Evolutionary conservation across 2,329 filamentous ascomycete genomes (phyloP), one percentile per base, ranked within the genome.

Genomic region (Ophiostoma tasmaniense): DNA sequence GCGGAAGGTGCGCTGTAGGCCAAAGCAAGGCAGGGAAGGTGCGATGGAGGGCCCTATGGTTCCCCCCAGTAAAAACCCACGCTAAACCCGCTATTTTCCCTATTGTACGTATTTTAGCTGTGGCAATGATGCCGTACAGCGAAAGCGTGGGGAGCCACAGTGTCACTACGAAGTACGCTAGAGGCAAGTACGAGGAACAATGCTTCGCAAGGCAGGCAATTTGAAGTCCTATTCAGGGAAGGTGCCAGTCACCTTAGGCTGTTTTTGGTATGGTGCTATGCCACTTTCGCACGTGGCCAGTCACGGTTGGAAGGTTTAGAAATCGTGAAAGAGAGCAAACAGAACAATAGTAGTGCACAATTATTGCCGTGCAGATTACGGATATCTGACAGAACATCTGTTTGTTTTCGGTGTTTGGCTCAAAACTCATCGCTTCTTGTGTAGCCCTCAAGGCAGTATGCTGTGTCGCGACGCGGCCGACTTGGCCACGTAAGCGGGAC

Each of bases 251-350:
- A 20, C 17, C 7, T 11, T 37, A 64, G 20, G 37, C 61, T n/a
- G 20, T 1, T 11, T 37, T 64, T 3, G 61, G 61, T 13, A 35
- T 39, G 30, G 61, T 37, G 61, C 33, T n/a, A 17, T 30, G 25
- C 14, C 55, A 28, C 55, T 61, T 17, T 61, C 1, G 73, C 73
- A 74, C 73, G 73, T 73, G 72, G 71, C 71, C 62, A 67, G 72
- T 71, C 71, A 72, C 72, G 70, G 73, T 68, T 71, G 70, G 70
- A 33, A 62, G 67, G 25, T 30, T n/a, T 7, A 33, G 64, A n/a
- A 30, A 61, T 59, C n/a, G 8, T 35, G 13, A 64, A 39, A 52
- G 37, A 20, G 65, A 25, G 30, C 50, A 55, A 67, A 45, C 20
- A 55, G 55, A 42, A 20, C 55, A 30, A 33, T 61, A 13, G 10